Conservation (phyloP, 2,329 filamentous ascomycete genomes). For the Colletotrichum gloeosporioides region DNA sequence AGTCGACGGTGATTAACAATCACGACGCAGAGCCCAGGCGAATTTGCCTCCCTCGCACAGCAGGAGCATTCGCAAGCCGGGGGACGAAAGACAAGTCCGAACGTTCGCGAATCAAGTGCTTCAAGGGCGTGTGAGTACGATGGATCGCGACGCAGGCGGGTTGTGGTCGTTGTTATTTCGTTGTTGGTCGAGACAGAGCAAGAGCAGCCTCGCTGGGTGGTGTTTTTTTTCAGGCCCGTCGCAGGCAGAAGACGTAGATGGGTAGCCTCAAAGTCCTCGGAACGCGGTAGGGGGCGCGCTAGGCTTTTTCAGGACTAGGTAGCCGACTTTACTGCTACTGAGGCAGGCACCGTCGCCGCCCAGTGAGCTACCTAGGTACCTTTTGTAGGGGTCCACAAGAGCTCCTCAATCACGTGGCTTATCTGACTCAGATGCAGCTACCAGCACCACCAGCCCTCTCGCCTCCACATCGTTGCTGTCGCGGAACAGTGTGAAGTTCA, state of each 20-base stretch:
- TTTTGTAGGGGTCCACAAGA: neutral
- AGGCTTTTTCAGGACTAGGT: neutral
- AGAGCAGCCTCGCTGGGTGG: neutral
- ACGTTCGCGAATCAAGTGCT: neutral
- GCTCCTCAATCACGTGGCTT: neutral
- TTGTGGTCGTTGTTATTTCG: neutral
- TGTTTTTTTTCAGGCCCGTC: neutral
- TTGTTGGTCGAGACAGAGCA: neutral
- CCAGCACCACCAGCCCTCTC: no score
- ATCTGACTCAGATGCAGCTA: neutral
- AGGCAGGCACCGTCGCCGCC: neutral
- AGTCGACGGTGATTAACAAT: conserved; percentile 11
- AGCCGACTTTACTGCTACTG: neutral
- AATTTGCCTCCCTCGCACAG: conserved; percentile 12
- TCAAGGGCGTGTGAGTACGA: neutral
- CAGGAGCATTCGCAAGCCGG: neutral
- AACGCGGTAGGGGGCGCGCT: conserved; percentile 4
- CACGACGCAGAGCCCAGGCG: conserved; percentile 17
- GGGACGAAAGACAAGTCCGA: neutral
- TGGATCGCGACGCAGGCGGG: neutral
- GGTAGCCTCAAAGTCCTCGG: neutral
- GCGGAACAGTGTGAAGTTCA: no score
- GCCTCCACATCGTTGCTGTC: no score
- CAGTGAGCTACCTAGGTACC: neutral
- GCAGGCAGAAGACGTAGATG: neutral